phyloP scores from a whole-genome alignment of 164 flowering plant genomes.

The Litsea cubeba region DNA sequence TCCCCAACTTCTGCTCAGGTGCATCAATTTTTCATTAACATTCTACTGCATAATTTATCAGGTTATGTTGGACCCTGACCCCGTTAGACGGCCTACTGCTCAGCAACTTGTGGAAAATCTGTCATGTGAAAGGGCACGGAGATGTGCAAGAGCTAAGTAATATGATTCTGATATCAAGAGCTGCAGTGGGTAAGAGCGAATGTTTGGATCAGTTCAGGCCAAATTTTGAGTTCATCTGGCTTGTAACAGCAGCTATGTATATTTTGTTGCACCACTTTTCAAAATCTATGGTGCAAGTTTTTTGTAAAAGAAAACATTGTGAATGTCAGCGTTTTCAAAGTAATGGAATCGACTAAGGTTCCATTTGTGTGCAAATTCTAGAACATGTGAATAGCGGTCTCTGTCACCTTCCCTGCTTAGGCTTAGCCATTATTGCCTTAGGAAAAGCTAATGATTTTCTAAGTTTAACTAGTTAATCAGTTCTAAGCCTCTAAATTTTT shows the following conservation, averaged over 20 bases:
- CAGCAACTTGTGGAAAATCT: slow-evolving; percentile 60
- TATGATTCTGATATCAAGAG: background rate
- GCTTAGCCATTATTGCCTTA: background rate
- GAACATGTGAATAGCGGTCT: background rate
- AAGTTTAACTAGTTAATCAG: background rate
- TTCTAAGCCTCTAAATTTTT: no score
- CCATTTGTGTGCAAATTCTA: background rate
- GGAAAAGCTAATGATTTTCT: background rate
- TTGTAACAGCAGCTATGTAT: background rate
- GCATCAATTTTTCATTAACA: background rate
- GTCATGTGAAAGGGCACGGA: slow-evolving; percentile 40
- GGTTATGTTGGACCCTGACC: slow-evolving; percentile 92
- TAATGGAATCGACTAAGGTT: background rate
- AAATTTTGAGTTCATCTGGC: background rate
- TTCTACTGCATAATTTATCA: slow-evolving; percentile 20
- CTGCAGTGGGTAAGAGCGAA: background rate
- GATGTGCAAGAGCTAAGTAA: slow-evolving; percentile 15
- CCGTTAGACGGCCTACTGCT: slow-evolving; percentile 82
- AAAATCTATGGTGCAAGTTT: background rate
- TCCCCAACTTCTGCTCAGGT: background rate
- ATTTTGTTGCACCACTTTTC: slow-evolving; percentile 4
- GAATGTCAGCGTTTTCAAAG: background rate
- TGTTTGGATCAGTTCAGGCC: background rate
- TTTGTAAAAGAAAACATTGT: slow-evolving; percentile 3
- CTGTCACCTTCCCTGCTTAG: background rate